Percentiles rank a stretch among this genome's conserved stretches.
Evolutionary conservation across 805 yeast genomes (phyloP).

Genomic region (Kodamaea kakaduensis): DNA sequence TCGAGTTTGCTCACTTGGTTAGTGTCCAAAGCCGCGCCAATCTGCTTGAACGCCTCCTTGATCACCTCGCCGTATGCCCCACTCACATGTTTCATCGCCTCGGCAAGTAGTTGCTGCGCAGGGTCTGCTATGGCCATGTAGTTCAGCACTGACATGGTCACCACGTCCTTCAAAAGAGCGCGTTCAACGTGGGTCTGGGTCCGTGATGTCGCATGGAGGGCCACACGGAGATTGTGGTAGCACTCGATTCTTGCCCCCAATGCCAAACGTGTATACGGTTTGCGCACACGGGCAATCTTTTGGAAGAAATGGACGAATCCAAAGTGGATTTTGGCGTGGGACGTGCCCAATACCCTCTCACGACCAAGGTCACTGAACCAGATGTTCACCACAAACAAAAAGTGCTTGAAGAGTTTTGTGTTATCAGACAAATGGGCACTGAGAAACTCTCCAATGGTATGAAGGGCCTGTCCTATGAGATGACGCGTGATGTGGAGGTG

Average conservation of each 20-base stretch:
- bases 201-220: constrained; percentile 69
- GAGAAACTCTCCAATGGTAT: constrained; percentile 49
- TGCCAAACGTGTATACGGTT: constrained; percentile 73
- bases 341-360: constrained; percentile 57
- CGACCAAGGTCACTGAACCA: constrained; percentile 83
- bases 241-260: constrained; percentile 71
- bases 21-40: constrained; percentile 47
- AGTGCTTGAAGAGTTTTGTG: constrained; percentile 55
- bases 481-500: constrained; percentile 59
- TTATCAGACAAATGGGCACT: constrained; percentile 54
- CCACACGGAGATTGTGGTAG: constrained; percentile 70
- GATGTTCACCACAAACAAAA: constrained; percentile 60
- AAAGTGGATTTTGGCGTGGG: constrained; percentile 54
- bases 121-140: constrained; percentile 65
- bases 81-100: constrained; percentile 65
- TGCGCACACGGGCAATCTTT: constrained; percentile 56
- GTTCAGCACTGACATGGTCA: constrained; percentile 59
- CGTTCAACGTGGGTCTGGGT: constrained; percentile 64
- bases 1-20: constrained; percentile 35
- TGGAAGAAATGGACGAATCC: constrained; percentile 57
- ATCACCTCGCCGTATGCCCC: constrained; percentile 60
- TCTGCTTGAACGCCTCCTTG: constrained; percentile 43
- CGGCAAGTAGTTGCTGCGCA: constrained; percentile 65
- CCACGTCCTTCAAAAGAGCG: constrained; percentile 59
- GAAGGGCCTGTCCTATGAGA: constrained; percentile 60